Conservation (phyloP, 371 early-diverging fungal species). For the Mucor sp. region DNA sequence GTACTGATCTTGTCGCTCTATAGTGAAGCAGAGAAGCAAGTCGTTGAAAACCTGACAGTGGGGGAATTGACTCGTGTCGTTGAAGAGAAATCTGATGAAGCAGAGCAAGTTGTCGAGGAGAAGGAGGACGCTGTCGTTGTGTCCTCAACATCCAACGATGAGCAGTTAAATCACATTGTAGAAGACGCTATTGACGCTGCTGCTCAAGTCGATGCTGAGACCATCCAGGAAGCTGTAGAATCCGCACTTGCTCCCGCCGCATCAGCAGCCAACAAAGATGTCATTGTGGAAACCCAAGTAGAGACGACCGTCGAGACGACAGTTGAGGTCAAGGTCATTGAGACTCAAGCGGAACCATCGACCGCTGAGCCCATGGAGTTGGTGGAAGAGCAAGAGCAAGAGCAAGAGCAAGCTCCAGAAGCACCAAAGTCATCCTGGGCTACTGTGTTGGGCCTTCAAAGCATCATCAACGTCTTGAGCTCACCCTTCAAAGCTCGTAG, state of each 20-base stretch:
- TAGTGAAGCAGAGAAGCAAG: not conserved
- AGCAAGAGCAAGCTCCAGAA: not conserved
- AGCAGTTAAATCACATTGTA: not conserved
- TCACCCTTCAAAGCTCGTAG: slow-evolving; percentile 17
- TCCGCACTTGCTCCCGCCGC: not conserved
- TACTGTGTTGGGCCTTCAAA: slow-evolving; percentile 10
- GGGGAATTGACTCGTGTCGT: not conserved
- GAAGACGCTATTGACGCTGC: not conserved
- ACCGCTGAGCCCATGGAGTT: not conserved
- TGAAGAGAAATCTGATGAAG: not conserved
- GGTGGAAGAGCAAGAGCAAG: not conserved
- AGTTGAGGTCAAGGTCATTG: not conserved
- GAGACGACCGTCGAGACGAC: not conserved
- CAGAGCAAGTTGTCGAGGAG: not conserved
- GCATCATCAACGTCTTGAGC: slow-evolving; percentile 6
- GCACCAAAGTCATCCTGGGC: slow-evolving; percentile 12
- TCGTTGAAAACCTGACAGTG: not conserved
- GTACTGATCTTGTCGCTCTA: not conserved
- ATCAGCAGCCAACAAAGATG: not conserved
- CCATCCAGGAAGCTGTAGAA: not conserved
- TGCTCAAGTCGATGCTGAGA: not conserved
- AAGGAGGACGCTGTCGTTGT: not conserved
- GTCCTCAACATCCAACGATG: not conserved
- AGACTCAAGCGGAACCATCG: not conserved
- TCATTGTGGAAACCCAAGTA: not conserved